Evolutionary conservation across 225 moss, liverwort and hornwort genomes (phyloP), one percentile per base, ranked within the genome.

Genomic region (Asterella californica): DNA sequence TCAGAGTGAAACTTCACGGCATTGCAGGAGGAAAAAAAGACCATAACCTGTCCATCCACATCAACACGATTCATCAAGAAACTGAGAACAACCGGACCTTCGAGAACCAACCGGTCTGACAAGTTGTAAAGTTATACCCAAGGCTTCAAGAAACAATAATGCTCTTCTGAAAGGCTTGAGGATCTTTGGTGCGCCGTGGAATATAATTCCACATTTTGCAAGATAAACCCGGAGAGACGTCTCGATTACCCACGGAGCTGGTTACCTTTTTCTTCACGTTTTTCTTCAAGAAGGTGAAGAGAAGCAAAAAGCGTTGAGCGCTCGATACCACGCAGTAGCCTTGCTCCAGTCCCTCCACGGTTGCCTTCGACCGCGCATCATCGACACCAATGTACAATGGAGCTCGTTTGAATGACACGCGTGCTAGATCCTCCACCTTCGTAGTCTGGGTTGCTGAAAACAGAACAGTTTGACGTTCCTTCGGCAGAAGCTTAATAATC

Each of bases 391-490:
- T 94, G 69, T 99, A 99, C 4, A 99, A 76, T 47, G 97, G 97
- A 74, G 94, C 93, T 84, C 86, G 91, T 83, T 90, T 93, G 45
- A 99, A 99, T 50, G 93, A 88, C 49, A 99, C 97, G 70, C 97
- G 91, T 15, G 95, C 95, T 74, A 99, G 82, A 83, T 99, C 97
- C 83, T 99, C 94, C 79, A 97, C 96, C 92, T 99, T 99, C 0
- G 94, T 93, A 19, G 97, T 99, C 85, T 99, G 97, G 42, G 97
- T 99, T 74, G 97, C 97, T 82, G 97, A 99, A 82, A 92, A 99
- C 12, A 99, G 90, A 68, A 99, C 97, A 27, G 97, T 99, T 83
- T 99, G 97, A 61, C 97, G 91, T 71, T 99, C 97, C 83, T 99
- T 99, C 1, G 97, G 97, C 76, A 99, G 79, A 72, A 95, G 88